Evolutionary conservation across 495 filamentous ascomycete species (phyloP), one percentile per base, ranked within the genome.

Genomic region (Sporormia fimetaria): DNA sequence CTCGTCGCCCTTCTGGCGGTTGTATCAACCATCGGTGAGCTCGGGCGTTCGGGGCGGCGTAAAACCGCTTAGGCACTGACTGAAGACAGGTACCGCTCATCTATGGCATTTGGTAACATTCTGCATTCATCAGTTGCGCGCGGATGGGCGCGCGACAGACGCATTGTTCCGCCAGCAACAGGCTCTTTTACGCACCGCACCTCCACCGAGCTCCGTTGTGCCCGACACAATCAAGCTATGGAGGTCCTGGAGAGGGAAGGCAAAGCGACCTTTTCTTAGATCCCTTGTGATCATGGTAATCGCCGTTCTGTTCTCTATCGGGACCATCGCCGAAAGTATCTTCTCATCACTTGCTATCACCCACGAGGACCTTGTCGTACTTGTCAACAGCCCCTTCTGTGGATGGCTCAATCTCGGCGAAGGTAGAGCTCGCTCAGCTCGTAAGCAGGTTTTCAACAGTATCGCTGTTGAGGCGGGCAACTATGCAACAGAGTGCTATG

Each of bases 81-180:
- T n/a, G n/a, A n/a, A n/a, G n/a, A n/a, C n/a, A n/a, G 38, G 3
- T 5, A 33, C n/a, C 16, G 2, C 18, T 12, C 32, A 36, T n/a
- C 21, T 43, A 2, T 43, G 31, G 40, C 2, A 43, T 18, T 12
- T 43, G 21, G 15, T 43, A 21, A 36, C 31, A 4, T 43, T 43
- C 17, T 2, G 21, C n/a, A 17, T 3, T 14, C 40, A 43, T 12
- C 40, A 43, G 18, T 2, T 20, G 1, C 40, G 40, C 21, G 21
- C 31, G 15, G 16, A 36, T 9, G 21, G 31, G 10, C 20, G 6
- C 2, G 29, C 40, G 5, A 8, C 40, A 7, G 24, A 43, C 21
- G 31, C 20, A 2, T 18, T 43, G 12, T 43, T 43, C 17, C 31
- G 40, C 12, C 40, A 43, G 15, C 40, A 43, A 33, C 40, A 43